Evolutionary conservation across 306 rosid genomes (phyloP), one percentile per base, ranked within the genome.

Genomic region (Elaeagnus macrophylla): DNA sequence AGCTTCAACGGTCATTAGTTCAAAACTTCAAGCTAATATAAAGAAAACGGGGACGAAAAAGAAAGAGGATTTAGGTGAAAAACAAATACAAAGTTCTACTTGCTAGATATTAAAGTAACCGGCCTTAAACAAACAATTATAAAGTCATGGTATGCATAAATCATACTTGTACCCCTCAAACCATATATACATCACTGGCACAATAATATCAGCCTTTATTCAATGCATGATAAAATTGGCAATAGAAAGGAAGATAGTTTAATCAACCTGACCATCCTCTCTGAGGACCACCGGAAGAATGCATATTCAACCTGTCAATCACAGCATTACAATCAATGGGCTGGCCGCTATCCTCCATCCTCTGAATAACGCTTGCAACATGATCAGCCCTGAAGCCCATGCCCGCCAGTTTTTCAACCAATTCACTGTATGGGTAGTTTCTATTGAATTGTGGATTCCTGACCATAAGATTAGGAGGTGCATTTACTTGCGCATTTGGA

Each of bases 291-390:
- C 32, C 32, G 32, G 32, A 25, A 25, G 32, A 39, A 61, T 80
- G 95, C 68, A 68, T 74, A 59, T 60, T 84, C 88, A 93, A 67
- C 80, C 88, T 72, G 79, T 93, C 99, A 10, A 93, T 84, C 61
- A 93, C 94, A 0, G 90, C 72, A 71, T 93, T 93, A 64, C 80
- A 93, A 69, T 93, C 95, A 18, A 87, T 70, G 12, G 95, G 77
- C 54, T 87, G 94, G 13, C 99, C 94, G 44, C 81, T 82, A 55
- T 88, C 99, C 69, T 93, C 99, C 96, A 93, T 82, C 81, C 95
- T 80, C 79, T 84, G 95, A 64, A 93, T 93, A 59, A 93, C 85
- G 12, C 77, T 81, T 2, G 69, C 85, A 61, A 77, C 83, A 20
- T 78, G 89, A 48, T 93, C 99, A 12, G 80, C 72, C 80, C 94